Percentiles rank a stretch among this genome's conserved stretches.
Evolutionary conservation across 768 basidiomycete genomes (phyloP).

Genomic region (Tylopilus rubrobrunneus): DNA sequence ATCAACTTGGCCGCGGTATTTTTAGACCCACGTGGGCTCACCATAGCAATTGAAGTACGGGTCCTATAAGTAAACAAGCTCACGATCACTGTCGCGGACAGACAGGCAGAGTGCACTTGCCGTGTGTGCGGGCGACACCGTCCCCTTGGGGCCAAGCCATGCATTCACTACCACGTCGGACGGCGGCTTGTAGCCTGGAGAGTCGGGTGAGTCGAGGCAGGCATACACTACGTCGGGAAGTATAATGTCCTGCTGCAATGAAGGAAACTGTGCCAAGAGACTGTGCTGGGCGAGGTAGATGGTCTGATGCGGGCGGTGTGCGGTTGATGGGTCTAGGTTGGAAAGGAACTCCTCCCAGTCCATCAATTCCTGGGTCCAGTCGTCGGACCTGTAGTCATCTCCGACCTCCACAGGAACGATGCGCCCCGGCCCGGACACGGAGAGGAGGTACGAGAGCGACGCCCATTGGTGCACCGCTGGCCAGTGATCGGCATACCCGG

Average conservation of each 20-base stretch:
- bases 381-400: constrained; percentile 68
- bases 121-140: constrained; percentile 87
- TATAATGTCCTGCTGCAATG: constrained; percentile 65
- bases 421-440: constrained; percentile 72
- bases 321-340: constrained; percentile 32
- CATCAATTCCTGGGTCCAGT: constrained; percentile 82
- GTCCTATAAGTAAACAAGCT: constrained; percentile 50
- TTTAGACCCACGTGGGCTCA: constrained; percentile 30
- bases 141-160: constrained; percentile 80
- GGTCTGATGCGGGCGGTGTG: constrained; percentile 24
- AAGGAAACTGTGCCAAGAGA: constrained; percentile 81
- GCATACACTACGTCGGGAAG: constrained; percentile 91
- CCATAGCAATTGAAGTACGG: constrained; percentile 92
- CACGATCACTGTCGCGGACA: constrained; percentile 2
- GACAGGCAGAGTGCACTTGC: constrained; percentile 39
- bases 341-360: constrained; percentile 73
- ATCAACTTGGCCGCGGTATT: constrained; percentile 3
- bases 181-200: constrained; percentile 60
- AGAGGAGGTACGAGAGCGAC: constrained; percentile 63
- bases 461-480: constrained; percentile 78
- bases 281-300: constrained; percentile 92
- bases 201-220: constrained; percentile 40
- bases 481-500: constrained; percentile 64
- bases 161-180: constrained; percentile 64
- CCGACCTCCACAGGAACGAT: constrained; percentile 91